These are phyloP conservation scores for Starmerella floricola DNA, from an alignment of 805 yeast species.

Conservation along the genomic window DNA sequence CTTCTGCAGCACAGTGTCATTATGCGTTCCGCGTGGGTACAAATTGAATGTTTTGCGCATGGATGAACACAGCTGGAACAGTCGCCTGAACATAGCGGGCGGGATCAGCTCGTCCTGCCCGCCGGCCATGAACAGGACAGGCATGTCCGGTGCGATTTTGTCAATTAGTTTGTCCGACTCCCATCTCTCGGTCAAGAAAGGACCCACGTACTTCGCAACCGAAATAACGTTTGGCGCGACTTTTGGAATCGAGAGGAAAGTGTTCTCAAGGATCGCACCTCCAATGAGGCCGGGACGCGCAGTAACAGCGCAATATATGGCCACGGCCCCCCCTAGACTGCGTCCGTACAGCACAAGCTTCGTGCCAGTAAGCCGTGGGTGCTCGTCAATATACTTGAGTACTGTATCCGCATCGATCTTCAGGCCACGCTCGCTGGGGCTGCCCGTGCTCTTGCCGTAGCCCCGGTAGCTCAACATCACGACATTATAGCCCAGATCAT, in stretches of 20 bases:
- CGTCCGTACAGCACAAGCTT: slow-evolving; percentile 68
- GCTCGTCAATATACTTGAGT: slow-evolving; percentile 43
- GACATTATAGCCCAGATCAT: slow-evolving; percentile 58
- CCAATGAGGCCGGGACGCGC: slow-evolving; percentile 37
- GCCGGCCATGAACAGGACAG: slow-evolving; percentile 63
- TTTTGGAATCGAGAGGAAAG: slow-evolving; percentile 64
- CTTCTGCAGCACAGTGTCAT: slow-evolving; percentile 65
- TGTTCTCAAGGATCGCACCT: slow-evolving; percentile 73
- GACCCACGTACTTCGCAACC: slow-evolving; percentile 28
- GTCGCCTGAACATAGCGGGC: slow-evolving; percentile 59
- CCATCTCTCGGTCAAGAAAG: slow-evolving; percentile 72
- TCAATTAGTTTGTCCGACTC: slow-evolving; percentile 53
- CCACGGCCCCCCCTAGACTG: slow-evolving; percentile 91
- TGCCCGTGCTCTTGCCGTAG: slow-evolving; percentile 71
- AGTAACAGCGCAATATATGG: slow-evolving; percentile 59
- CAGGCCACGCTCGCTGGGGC: slow-evolving; percentile 63
- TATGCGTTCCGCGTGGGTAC: slow-evolving; percentile 58
- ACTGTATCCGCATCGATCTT: slow-evolving; percentile 72
- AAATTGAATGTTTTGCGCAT: slow-evolving; percentile 40
- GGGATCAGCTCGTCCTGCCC: slow-evolving; percentile 82
- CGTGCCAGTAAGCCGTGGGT: slow-evolving; percentile 41
- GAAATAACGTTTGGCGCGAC: slow-evolving; percentile 34
- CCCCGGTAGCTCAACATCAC: slow-evolving; percentile 84
- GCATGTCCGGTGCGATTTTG: slow-evolving; percentile 41
- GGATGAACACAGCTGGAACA: slow-evolving; percentile 44